Evolutionary conservation across 345 rosid genomes (phyloP).

Genomic region (Carallia brachiata): DNA sequence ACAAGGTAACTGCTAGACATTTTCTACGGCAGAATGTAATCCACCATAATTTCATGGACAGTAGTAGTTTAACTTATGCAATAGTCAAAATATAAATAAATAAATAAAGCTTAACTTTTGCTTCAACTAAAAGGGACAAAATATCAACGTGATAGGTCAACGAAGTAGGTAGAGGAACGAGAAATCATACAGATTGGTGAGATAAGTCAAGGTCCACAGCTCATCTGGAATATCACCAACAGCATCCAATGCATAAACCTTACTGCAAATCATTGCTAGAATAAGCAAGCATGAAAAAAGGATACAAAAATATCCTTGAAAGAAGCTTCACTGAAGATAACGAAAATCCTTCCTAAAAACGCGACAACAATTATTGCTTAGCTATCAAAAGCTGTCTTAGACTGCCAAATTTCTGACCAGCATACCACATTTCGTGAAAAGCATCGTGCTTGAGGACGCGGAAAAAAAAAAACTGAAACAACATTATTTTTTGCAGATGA

Average conservation of each 20-base stretch:
- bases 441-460: no score
- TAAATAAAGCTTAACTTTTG: not conserved
- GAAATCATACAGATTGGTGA: constrained; percentile 41
- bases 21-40: not conserved
- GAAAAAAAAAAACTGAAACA: no score
- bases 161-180: not conserved
- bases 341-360: not conserved
- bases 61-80: not conserved
- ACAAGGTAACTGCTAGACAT: not conserved
- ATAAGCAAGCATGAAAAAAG: not conserved
- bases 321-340: not conserved
- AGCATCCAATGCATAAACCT: constrained; percentile 33
- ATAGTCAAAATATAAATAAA: not conserved
- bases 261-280: constrained; percentile 26
- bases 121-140: not conserved
- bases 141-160: not conserved
- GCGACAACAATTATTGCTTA: no score
- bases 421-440: no score
- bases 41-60: not conserved
- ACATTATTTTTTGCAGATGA: no score
- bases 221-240: constrained; percentile 48
- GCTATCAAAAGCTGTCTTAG: no score
- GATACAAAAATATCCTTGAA: not conserved
- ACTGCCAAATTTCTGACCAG: no score
- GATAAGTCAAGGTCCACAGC: constrained; percentile 46